Conservation (phyloP, 106 monocot species). For the Chionographis japonica region DNA sequence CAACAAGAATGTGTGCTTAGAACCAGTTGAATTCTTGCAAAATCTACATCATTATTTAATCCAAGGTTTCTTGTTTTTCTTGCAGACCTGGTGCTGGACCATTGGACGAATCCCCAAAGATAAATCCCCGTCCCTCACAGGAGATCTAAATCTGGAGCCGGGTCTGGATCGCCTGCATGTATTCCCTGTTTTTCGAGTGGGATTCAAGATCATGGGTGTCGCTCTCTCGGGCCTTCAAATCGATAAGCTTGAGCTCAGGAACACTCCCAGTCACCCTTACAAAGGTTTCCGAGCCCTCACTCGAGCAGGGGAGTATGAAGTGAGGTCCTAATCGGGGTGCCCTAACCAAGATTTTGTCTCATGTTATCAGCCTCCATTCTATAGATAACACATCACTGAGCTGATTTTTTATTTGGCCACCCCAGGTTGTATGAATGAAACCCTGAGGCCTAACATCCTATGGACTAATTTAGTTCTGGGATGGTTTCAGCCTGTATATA, state of each 20-base stretch:
- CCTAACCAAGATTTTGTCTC: too few species aligned
- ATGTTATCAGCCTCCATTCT: too few species aligned
- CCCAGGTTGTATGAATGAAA: too few species aligned
- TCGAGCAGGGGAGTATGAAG: constrained; percentile 71
- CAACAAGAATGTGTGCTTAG: too few species aligned
- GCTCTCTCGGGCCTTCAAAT: constrained; percentile 83
- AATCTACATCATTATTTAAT: too few species aligned
- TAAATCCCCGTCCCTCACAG: constrained; percentile 66
- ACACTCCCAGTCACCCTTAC: constrained; percentile 44
- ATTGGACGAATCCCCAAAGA: constrained; percentile 89
- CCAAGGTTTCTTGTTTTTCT: neutral
- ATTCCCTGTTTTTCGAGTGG: constrained; percentile 55
- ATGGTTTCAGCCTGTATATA: too few species aligned
- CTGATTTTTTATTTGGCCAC: too few species aligned
- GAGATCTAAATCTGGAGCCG: constrained; percentile 54
- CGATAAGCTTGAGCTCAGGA: constrained; percentile 71
- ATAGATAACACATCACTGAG: too few species aligned
- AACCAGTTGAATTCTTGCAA: too few species aligned
- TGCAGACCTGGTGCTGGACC: constrained; percentile 73
- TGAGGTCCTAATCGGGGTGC: constrained; percentile 45
- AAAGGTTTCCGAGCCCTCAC: constrained; percentile 94
- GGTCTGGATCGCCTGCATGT: constrained; percentile 60
- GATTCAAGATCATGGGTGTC: constrained; percentile 88
- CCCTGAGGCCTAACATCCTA: too few species aligned
- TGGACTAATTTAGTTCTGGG: too few species aligned